Conservation (phyloP, 1,139 yeast genomes). For the Blastobotrys serpentis region DNA sequence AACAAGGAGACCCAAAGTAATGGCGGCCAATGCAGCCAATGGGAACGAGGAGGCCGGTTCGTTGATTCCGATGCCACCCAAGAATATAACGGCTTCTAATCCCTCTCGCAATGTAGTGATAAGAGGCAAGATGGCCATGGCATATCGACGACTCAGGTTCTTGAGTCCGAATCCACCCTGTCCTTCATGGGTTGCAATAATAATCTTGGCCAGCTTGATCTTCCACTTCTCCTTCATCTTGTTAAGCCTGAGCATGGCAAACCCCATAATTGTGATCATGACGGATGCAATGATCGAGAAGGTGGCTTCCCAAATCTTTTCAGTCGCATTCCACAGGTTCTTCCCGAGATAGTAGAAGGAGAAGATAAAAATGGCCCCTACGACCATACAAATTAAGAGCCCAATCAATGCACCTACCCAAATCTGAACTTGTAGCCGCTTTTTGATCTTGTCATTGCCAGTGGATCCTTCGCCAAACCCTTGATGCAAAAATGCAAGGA, state of each 20-base stretch:
- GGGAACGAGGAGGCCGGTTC: conserved; percentile 80
- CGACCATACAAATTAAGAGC: conserved; percentile 64
- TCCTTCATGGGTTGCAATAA: conserved; percentile 42
- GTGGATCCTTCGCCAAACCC: conserved; percentile 38
- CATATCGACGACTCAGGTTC: conserved; percentile 53
- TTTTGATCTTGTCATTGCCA: conserved; percentile 50
- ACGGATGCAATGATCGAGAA: conserved; percentile 80
- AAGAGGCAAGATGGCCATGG: conserved; percentile 74
- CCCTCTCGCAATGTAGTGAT: conserved; percentile 85
- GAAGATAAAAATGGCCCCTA: conserved; percentile 73
- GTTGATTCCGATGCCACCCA: conserved; percentile 81
- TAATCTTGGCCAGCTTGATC: conserved; percentile 77
- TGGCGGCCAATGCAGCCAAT: conserved; percentile 72
- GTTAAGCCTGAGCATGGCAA: conserved; percentile 86
- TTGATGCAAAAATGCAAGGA: conserved; percentile 76
- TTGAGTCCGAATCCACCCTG: conserved; percentile 41
- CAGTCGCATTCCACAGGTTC: conserved; percentile 82
- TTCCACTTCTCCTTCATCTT: conserved; percentile 93
- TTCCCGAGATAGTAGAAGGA: conserved; percentile 75
- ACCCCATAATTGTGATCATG: conserved; percentile 84
- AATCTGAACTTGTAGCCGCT: conserved; percentile 61
- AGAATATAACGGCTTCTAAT: conserved; percentile 81
- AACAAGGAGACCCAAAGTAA: conserved; percentile 60
- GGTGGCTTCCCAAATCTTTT: conserved; percentile 92
- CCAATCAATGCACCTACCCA: conserved; percentile 84